Evolutionary conservation across 2,329 filamentous ascomycete genomes (phyloP), one percentile per base, ranked within the genome.

Genomic region (Colletotrichum eleusines): DNA sequence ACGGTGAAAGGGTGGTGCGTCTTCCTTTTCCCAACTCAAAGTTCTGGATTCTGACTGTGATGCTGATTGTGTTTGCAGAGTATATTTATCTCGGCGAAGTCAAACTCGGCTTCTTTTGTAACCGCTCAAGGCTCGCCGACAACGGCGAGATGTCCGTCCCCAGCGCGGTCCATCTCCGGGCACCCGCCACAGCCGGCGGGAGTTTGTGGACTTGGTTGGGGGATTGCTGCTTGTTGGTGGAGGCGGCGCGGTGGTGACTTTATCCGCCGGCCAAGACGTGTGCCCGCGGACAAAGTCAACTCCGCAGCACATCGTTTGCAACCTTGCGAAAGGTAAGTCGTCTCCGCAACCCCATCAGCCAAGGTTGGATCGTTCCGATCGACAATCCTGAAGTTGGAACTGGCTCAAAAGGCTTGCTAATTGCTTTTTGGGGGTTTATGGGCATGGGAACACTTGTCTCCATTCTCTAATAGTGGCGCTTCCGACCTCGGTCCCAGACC

Each of bases 31-130:
- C 14, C 4, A 23, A 46, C n/a, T 23, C 20, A 18, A 14, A 16
- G 18, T n/a, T n/a, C 46, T 60, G 26, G n/a, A 14, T 18, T 46
- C 26, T 9, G 40, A 20, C 20, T 44, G 38, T 38, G 53, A 12
- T 65, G 44, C 28, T 59, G 23, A 38, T n/a, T 44, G 14, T 51
- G 23, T 38, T 2, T 60, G 33, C 31, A 60, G 28, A 38, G 62
- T 35, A 48, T 44, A 9, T 42, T 48, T 16, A 20, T 14, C 23
- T 42, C n/a, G 63, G 57, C 55, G n/a, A 70, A 51, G 48, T 7
- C 9, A 9, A 33, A 38, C 9, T n/a, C 9, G 50, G 38, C 50
- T 44, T 70, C 63, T 70, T 67, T 70, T 67, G 68, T 67, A 67
- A 69, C 28, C 42, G 33, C 42, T 14, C 5, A 35, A 62, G n/a